These are phyloP conservation scores for Cryphonectria parasitica DNA, from an alignment of 2,329 filamentous ascomycete genomes.

Conservation along the genomic window DNA sequence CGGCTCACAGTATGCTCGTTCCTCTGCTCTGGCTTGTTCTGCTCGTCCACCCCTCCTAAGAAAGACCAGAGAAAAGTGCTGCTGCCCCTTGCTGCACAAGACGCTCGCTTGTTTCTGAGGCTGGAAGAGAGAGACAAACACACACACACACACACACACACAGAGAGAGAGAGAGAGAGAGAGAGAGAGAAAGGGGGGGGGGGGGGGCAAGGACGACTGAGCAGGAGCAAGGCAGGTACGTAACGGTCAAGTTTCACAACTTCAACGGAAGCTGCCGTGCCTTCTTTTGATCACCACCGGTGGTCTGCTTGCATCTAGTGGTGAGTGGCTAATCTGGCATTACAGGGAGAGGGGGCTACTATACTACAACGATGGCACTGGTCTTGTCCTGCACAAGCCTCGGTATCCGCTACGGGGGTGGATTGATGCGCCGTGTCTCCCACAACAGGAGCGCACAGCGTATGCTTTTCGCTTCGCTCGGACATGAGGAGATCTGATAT, in stretches of 20 bases:
- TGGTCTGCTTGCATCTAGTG: not conserved
- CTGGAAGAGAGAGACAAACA: too few species aligned
- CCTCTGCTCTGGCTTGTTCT: not conserved
- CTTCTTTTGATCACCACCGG: not conserved
- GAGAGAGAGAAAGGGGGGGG: too few species aligned
- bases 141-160: too few species aligned
- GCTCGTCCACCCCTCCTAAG: not conserved
- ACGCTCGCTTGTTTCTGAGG: not conserved
- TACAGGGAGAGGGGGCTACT: too few species aligned
- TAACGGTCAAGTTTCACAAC: not conserved
- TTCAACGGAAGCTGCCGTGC: not conserved
- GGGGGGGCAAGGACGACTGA: too few species aligned
- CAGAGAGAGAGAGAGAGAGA: too few species aligned
- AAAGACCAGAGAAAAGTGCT: not conserved
- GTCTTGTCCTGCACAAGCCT: not conserved
- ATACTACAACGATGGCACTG: too few species aligned
- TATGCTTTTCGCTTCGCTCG: too few species aligned
- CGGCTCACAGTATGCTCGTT: not conserved
- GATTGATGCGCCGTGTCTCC: too few species aligned
- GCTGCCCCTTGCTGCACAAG: not conserved
- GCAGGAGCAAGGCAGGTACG: not conserved
- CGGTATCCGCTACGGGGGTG: not conserved
- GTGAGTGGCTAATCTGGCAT: not conserved
- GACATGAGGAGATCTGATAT: too few species aligned
- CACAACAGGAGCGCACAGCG: too few species aligned